Base-by-base conservation (phyloP, 805 yeast species). In the Hanseniaspora valbyensis region DNA sequence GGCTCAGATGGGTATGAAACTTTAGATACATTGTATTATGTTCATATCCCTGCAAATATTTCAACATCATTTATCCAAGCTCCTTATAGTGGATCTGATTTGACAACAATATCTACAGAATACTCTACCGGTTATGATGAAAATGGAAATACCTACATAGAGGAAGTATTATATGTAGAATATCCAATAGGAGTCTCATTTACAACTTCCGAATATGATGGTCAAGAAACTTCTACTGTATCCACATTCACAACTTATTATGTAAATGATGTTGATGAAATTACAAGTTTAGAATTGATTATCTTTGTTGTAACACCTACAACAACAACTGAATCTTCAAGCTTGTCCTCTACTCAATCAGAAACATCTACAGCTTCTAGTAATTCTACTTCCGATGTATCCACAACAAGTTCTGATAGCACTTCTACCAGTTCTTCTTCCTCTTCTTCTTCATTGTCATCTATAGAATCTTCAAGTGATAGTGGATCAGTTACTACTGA, bases 1-100 rank as follows among this genome's bases (percentile, higher is more conserved):
- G 56, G 57, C 2, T 2, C 53, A 2, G 53, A 55, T 43, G 57
- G 56, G n/a, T 32, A 26, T n/a, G 41, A 37, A 25, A 55, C 56
- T 14, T 39, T 52, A 14, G 50, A 50, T 22, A 55, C 57, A 2
- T 24, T 54, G 29, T 55, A 55, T 42, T 43, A 48, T 36, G 55
- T 57, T n/a, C 46, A 52, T 21, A 54, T 55, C 14, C 59, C 58
- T 24, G 26, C 21, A 6, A 25, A 36, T 30, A 24, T 37, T 14
- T 44, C 49, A 14, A 44, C 49, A 13, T 21, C 49, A 10, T 44
- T n/a, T 18, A 37, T 44, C 37, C 44, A 32, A 24, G 30, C 39
- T n/a, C 34, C 44, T 12, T 46, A 46, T n/a, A n/a, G 22, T 22
- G 50, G 50, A 10, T 14, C 28, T 4, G 40, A 24, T 33, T 18